Evolutionary conservation across 768 basidiomycete genomes (phyloP).

Genomic region (Mycena belliarum): DNA sequence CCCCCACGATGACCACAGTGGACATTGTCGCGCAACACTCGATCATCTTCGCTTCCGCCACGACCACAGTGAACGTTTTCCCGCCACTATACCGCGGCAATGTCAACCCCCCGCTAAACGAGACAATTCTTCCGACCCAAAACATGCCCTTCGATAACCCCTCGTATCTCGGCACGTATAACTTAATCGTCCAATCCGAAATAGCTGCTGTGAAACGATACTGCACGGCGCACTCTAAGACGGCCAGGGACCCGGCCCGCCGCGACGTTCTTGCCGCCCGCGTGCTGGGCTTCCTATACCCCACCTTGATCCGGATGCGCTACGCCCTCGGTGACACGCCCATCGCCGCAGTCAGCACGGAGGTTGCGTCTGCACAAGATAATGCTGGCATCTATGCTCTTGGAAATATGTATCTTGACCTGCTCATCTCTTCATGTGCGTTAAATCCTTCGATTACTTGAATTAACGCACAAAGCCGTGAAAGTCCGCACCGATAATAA

Average conservation of each 20-base stretch:
- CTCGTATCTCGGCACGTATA: not conserved
- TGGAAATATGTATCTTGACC: conserved; percentile 2
- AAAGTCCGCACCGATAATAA: conserved; percentile 4
- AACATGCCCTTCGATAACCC: not conserved
- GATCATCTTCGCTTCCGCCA: not conserved
- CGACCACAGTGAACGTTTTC: conserved; percentile 1
- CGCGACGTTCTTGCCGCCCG: conserved; percentile 1
- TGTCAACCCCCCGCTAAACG: conserved; percentile 8
- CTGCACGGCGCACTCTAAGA: not conserved
- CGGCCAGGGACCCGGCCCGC: conserved; percentile 1
- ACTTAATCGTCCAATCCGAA: not conserved
- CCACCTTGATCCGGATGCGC: not conserved
- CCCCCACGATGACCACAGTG: no score
- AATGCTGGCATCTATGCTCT: not conserved
- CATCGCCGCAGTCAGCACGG: not conserved
- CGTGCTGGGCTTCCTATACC: conserved; percentile 5
- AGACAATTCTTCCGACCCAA: conserved; percentile 3
- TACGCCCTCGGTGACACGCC: not conserved
- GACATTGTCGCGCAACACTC: no score
- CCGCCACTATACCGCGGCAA: conserved; percentile 7
- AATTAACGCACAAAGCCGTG: not conserved
- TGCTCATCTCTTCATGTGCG: conserved; percentile 8
- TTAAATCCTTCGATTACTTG: conserved; percentile 2
- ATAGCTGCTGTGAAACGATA: conserved; percentile 1
- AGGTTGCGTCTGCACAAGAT: not conserved